Conservation (phyloP, 768 basidiomycete species). For the Mycena kentingensis region DNA sequence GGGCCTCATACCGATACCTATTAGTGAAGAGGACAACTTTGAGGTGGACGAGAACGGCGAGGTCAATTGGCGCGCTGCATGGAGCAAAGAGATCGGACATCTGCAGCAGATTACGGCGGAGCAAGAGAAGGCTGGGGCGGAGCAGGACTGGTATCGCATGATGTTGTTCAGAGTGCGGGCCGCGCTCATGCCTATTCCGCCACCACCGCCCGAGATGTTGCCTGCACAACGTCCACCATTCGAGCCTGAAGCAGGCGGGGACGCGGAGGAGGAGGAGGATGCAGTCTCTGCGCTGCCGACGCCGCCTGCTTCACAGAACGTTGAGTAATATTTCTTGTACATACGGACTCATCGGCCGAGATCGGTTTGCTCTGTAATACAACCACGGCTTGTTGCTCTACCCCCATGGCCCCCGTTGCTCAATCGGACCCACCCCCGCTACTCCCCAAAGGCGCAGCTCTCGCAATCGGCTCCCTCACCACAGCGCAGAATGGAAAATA, state of each 20-base stretch:
- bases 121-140: constrained; percentile 80
- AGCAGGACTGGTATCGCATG: constrained; percentile 84
- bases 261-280: no score
- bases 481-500: constrained; percentile 82
- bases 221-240: no score
- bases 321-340: no score
- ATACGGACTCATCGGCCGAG: no score
- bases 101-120: constrained; percentile 76
- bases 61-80: constrained; percentile 76
- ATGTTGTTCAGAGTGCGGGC: constrained; percentile 80
- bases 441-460: constrained; percentile 45
- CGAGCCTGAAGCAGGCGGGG: no score
- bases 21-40: constrained; percentile 63
- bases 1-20: constrained; percentile 63
- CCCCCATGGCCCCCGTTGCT: constrained; percentile 64
- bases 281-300: no score
- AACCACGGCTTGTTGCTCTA: constrained; percentile 34
- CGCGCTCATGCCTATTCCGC: constrained; percentile 65
- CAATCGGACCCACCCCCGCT: constrained; percentile 37
- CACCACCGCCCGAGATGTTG: no score
- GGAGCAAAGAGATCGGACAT: constrained; percentile 78
- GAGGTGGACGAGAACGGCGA: constrained; percentile 79
- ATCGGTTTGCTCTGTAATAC: no score
- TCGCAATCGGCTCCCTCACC: constrained; percentile 76
- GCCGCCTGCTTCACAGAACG: no score